A percentile compares a stretch with the other conserved stretches of the same genome.
Conservation (phyloP, 352 stramenopile species). For the Globisporangium perplexum region DNA sequence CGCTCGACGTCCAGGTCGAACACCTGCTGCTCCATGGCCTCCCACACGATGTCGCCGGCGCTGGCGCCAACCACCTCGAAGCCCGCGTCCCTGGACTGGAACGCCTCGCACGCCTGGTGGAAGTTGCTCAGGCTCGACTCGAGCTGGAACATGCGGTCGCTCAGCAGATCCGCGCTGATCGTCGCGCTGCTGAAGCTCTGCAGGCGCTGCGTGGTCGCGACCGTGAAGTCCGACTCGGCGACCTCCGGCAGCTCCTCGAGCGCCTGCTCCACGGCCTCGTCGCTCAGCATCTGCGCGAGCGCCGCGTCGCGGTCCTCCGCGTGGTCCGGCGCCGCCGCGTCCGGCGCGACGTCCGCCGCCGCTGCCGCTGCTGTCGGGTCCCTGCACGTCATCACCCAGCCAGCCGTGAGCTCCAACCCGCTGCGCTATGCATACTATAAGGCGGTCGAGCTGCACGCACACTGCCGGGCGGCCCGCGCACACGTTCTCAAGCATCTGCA, state of each 20-base stretch:
- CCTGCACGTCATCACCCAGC: constrained; percentile 14
- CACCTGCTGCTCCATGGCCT: constrained; percentile 67
- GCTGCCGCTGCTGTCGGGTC: constrained; percentile 21
- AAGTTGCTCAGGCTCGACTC: constrained; percentile 75
- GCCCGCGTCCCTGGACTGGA: constrained; percentile 17
- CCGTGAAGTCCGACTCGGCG: constrained; percentile 43
- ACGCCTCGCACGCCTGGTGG: constrained; percentile 51
- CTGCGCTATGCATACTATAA: no score
- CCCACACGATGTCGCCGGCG: constrained; percentile 57
- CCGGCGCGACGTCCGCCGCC: constrained; percentile 9
- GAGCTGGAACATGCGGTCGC: constrained; percentile 87
- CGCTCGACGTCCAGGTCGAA: constrained; percentile 74
- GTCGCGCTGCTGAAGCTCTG: constrained; percentile 76
- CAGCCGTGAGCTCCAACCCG: no score
- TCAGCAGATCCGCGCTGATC: constrained; percentile 80
- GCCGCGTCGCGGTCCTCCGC: constrained; percentile 25
- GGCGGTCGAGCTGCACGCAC: constrained; percentile 19
- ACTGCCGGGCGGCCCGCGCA: constrained; percentile 58
- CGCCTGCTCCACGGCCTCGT: constrained; percentile 31
- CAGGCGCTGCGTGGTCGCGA: constrained; percentile 32
- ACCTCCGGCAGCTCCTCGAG: constrained; percentile 70
- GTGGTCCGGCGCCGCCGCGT: constrained; percentile 17
- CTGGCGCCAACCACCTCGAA: constrained; percentile 16
- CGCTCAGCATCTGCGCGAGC: constrained; percentile 30
- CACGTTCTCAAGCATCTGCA: constrained; percentile 70